Conservation (phyloP, 2,329 filamentous ascomycete species). For the Diaporthe sp. region DNA sequence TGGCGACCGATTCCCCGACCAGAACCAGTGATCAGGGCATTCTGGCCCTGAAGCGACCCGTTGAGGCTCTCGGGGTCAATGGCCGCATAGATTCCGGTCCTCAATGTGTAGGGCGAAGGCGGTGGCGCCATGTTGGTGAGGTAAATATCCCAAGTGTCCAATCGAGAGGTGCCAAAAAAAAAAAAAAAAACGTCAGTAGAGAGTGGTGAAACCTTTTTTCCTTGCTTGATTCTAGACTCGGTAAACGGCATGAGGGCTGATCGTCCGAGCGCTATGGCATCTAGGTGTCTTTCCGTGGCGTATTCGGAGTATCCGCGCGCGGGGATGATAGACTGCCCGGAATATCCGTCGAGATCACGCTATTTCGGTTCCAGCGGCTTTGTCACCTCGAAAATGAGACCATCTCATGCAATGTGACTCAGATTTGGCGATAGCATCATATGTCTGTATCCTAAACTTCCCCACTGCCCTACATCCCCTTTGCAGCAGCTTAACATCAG, state of each 20-base stretch:
- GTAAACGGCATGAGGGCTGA: neutral
- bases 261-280: neutral
- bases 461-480: neutral
- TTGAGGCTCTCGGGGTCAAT: neutral
- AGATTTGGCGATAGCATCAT: neutral
- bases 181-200: no score
- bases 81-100: neutral
- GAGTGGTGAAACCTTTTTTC: no score
- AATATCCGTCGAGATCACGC: neutral
- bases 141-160: neutral
- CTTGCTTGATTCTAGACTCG: no score
- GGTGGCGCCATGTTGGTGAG: constrained; percentile 7
- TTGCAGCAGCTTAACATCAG: neutral
- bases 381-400: no score
- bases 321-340: neutral
- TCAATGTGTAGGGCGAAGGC: constrained; percentile 2
- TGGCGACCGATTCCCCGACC: constrained; percentile 18
- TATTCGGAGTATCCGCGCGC: constrained; percentile 16
- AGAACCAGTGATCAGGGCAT: constrained; percentile 20
- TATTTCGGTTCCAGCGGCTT: neutral
- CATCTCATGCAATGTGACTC: constrained; percentile 4
- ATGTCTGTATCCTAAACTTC: neutral
- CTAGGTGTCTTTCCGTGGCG: neutral
- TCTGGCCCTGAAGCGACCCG: neutral
- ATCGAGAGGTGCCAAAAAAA: neutral